Evolutionary conservation across 106 monocot genomes (phyloP), one percentile per base, ranked within the genome.

Genomic region (Hemerocallis citrina): DNA sequence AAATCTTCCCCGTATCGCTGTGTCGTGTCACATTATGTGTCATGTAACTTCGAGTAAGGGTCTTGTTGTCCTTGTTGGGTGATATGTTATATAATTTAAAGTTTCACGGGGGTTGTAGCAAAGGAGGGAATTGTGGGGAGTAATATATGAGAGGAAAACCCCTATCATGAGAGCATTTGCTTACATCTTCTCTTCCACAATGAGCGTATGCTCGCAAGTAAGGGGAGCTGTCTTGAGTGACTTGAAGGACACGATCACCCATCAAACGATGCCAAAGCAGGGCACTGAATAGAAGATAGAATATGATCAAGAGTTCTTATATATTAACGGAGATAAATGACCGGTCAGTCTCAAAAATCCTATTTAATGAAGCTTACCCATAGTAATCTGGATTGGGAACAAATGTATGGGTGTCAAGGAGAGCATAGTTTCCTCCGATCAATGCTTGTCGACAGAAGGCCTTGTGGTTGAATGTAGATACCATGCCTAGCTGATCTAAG

Each of bases 171-270:
- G 11, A 38, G 37, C 37, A 38, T 38, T 38, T 11, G 11, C 36
- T 72, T 54, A 70, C 73, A 51, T 69, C 17, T 6, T 76, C 39
- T 61, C 65, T 79, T 4, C 83, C 67, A 67, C 88, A 89, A 33
- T 89, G 83, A 31, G 83, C 62, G 42, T 89, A 83, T 11, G 83
- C 68, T 42, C 83, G 59, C 12, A 89, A 38, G 51, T 60, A 89
- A 6, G 77, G 77, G 6, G 83, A 77, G 27, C 77, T 74, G 20
- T 51, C 36, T 22, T 68, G 48, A 19, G 25, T 50, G 27, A 64
- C 65, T 13, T 56, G 33, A 31, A 89, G 77, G 48, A 83, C 88
- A 10, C 51, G 55, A n/a, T 37, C 45, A 13, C 73, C 84, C 79
- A 65, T 79, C 37, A 74, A 44, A 54, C 34, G 63, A 23, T 74